A percentile compares a stretch with the other conserved stretches of the same genome.
Conservation (phyloP, 192 early-diverging fungal species). For the Linnemannia hyalina region DNA sequence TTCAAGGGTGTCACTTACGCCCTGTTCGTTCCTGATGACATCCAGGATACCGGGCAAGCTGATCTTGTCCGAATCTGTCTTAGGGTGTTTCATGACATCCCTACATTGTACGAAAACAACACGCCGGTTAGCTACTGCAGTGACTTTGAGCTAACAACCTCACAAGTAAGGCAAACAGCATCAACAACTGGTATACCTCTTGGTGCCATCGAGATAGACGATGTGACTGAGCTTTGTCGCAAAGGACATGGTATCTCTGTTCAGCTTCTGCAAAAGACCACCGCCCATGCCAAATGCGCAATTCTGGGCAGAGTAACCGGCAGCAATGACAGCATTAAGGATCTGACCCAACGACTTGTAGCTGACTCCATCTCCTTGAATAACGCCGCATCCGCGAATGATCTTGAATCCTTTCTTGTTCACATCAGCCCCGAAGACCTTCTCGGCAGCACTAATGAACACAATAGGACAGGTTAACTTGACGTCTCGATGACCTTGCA, state of each 20-base stretch:
- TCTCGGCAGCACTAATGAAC: conserved; percentile 70
- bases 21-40: conserved; percentile 58
- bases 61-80: conserved; percentile 76
- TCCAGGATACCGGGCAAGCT: conserved; percentile 81
- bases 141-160: no score
- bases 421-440: conserved; percentile 74
- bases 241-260: conserved; percentile 89
- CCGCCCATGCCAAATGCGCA: conserved; percentile 92
- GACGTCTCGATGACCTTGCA: not conserved
- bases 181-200: conserved; percentile 39
- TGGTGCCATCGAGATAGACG: conserved; percentile 73
- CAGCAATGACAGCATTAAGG: conserved; percentile 66
- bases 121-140: not conserved
- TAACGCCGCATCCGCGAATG: conserved; percentile 76
- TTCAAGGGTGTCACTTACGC: conserved; percentile 37
- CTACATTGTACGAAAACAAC: conserved; percentile 39
- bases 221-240: conserved; percentile 87
- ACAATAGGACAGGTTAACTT: no score
- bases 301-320: conserved; percentile 78
- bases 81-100: conserved; percentile 92
- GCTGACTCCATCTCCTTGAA: conserved; percentile 89
- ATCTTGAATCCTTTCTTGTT: conserved; percentile 89
- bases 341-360: conserved; percentile 66
- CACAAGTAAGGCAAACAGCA: not conserved
- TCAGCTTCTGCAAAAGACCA: conserved; percentile 86